A percentile compares a stretch with the other conserved stretches of the same genome.
These are phyloP conservation scores for Penicillium sp. DNA, from an alignment of 2,329 filamentous ascomycete species.

Conservation along the genomic window DNA sequence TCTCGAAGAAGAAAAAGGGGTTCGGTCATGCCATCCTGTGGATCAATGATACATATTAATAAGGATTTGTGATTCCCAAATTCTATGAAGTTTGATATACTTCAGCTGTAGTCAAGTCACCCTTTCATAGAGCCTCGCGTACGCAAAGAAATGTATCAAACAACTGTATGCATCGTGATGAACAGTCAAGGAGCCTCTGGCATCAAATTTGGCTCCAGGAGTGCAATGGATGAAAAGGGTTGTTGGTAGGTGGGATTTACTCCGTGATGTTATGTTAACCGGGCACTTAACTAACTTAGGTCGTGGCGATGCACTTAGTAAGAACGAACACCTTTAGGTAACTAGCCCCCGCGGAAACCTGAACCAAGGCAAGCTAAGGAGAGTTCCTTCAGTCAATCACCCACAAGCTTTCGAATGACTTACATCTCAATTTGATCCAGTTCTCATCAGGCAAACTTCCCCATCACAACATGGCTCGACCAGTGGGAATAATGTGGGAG, in stretches of 20 bases:
- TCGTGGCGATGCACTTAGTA: neutral
- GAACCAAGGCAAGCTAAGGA: neutral
- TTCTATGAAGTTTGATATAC: too few species aligned
- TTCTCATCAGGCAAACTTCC: neutral
- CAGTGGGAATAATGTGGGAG: constrained; percentile 33
- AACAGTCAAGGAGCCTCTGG: too few species aligned
- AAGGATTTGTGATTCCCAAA: too few species aligned
- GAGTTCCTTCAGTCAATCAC: neutral
- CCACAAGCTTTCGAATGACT: neutral
- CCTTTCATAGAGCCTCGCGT: too few species aligned
- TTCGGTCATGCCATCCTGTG: too few species aligned
- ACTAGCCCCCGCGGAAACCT: constrained; percentile 14
- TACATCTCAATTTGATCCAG: neutral
- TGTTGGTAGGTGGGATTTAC: neutral
- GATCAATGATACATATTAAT: too few species aligned
- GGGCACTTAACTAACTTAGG: too few species aligned
- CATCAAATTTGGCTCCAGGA: neutral
- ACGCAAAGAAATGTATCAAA: too few species aligned
- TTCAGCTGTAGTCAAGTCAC: too few species aligned
- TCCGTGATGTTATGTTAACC: too few species aligned
- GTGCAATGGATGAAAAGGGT: neutral
- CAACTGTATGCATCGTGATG: too few species aligned
- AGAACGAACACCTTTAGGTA: neutral
- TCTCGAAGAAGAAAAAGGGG: too few species aligned
- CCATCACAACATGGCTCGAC: constrained; percentile 21